Percentiles rank a stretch among this genome's conserved stretches.
These are phyloP conservation scores for Tillandsia leiboldiana DNA, from an alignment of 176 grass and related monocot species.

Conservation along the genomic window DNA sequence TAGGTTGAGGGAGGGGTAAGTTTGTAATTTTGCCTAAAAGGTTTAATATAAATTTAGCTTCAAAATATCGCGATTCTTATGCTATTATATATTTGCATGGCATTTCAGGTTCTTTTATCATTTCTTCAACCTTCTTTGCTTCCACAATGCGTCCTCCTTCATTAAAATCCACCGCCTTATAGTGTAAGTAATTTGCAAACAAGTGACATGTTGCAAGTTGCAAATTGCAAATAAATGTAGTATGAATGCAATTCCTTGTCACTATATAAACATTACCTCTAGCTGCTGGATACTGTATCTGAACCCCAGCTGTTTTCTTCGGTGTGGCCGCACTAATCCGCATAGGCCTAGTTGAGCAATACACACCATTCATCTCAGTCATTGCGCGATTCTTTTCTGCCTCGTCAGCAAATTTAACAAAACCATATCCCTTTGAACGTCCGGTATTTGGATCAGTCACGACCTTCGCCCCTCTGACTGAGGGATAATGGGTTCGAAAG, in stretches of 20 bases:
- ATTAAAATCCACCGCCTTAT: background rate
- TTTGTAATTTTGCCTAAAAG: no score
- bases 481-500: slow-evolving; percentile 68
- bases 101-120: background rate
- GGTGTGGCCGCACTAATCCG: slow-evolving; percentile 89
- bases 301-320: slow-evolving; percentile 62
- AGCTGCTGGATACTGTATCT: slow-evolving; percentile 46
- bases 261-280: slow-evolving; percentile 44
- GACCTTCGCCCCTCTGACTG: slow-evolving; percentile 97
- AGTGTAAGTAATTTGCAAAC: background rate
- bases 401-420: slow-evolving; percentile 98
- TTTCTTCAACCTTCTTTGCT: background rate
- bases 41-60: background rate
- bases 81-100: background rate
- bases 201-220: background rate
- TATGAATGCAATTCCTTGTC: background rate
- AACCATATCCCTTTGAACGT: slow-evolving; percentile 97
- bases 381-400: slow-evolving; percentile 95
- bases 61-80: background rate
- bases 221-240: background rate
- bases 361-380: slow-evolving; percentile 94
- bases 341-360: slow-evolving; percentile 96
- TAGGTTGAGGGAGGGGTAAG: no score
- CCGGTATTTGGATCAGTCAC: slow-evolving; percentile 94
- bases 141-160: background rate